Base-by-base conservation (phyloP, 306 rosid genomes). In the Trifolium subterraneum region DNA sequence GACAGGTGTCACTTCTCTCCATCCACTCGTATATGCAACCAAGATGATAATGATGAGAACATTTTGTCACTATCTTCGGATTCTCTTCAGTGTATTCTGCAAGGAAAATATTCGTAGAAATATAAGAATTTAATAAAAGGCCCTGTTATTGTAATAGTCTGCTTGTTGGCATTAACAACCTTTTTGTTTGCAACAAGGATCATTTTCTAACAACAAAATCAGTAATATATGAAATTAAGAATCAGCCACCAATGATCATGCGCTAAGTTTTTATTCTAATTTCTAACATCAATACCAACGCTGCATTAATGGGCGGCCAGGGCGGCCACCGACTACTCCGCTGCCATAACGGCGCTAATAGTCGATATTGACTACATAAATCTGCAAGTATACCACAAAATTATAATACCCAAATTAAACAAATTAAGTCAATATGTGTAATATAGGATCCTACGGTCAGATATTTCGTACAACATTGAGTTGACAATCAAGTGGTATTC, bases 11-110 rank as follows among this genome's bases (percentile, higher is more conserved):
- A 81, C 99, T 95, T 90, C 99, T 90, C 85, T 95, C 99, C 99
- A 92, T 95, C 99, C 99, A 95, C 81, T 95, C 99, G 69, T 90
- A 95, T 79, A 95, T 95, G 89, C 99, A 95, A 79, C 97, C 92
- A 54, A 95, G 99, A 85, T 95, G 99, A 78, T 79, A 95, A 84
- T 95, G 99, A 82, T 95, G 99, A 72, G 84, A 82, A 87, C 99
- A 95, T 75, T 90, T 87, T 56, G 96, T 95, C 88, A 84, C 13
- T 83, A 95, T 95, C 89, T 80, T 95, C 7, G 99, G 99, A 83
- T 95, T 92, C 83, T 95, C 99, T 41, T 85, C 75, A 12, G 97
- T 83, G 78, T 95, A 95, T 70, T 95, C 99, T 95, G 88, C 83
- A 63, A 52, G 52, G 12, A 69, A 68, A 75, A 20, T 50, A 47